Base-by-base conservation (phyloP, 139 green algal species). In the Mychonastes homosphaera region DNA sequence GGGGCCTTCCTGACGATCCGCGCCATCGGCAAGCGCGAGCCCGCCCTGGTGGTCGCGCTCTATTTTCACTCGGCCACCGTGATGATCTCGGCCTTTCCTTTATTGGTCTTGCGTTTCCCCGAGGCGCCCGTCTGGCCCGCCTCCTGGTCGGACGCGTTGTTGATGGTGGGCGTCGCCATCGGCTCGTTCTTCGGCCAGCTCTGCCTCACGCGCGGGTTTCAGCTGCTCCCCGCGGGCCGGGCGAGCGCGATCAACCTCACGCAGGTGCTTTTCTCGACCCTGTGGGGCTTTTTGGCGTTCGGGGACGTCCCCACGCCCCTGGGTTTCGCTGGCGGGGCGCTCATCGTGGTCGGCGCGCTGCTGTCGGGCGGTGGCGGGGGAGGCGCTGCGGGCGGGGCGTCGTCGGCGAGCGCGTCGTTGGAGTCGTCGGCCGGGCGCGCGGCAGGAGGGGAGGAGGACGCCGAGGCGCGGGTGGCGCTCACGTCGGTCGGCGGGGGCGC, bases 1-100 rank as follows among this genome's bases (percentile, higher is more conserved):
- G 74, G 59, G 13, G 69, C 70, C 24, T 81, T 81, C 60, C 70
- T 81, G 15, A 58, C 33, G 27, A 81, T 81, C n/a, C 50, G 74
- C 15, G 4, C 48, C n/a, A 63, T 67, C 21, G 57, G 63, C 40
- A 62, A 54, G 8, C 36, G 27, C 10, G 58, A 65, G 33, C 41
- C 58, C 0, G 58, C 58, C 1, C 23, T 65, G 2, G 36, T 39
- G 10, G 27, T 80, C 12, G 58, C 69, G 6, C 55, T 82, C 13
- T 78, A 76, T 41, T 83, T 83, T 48, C 76, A 83, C 53, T 40
- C 35, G 1, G 53, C 34, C 28, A 67, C 72, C 21, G 30, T 77
- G 18, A 2, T 57, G 12, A 45, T 64, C 16, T 71, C 55, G 15
- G 26, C 36, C 0, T 2, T 70, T 13, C 76, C 76, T 4, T 63